Conservation (phyloP, 768 basidiomycete species). For the Serendipita sp. region DNA sequence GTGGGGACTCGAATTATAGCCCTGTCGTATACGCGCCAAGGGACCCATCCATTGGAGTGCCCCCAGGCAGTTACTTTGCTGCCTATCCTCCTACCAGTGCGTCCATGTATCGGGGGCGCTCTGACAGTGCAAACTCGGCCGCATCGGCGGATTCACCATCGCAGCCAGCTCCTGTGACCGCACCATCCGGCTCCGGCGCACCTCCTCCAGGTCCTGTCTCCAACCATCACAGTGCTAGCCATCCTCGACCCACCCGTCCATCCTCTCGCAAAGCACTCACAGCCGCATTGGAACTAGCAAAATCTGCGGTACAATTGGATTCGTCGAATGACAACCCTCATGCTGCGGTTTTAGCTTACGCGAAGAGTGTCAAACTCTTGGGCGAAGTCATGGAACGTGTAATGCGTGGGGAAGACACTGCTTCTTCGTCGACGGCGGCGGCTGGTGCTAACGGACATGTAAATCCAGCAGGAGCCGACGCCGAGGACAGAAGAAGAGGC, state of each 20-base stretch:
- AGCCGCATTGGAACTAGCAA: constrained; percentile 69
- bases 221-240: not conserved
- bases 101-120: not conserved
- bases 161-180: not conserved
- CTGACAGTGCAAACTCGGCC: not conserved
- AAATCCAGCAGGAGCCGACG: constrained; percentile 25
- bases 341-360: constrained; percentile 80
- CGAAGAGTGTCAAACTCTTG: constrained; percentile 68
- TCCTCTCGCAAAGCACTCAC: constrained; percentile 81
- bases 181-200: not conserved
- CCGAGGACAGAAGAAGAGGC: constrained; percentile 37
- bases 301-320: constrained; percentile 80
- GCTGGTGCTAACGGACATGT: not conserved
- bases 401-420: constrained; percentile 59
- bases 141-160: not conserved
- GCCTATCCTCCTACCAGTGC: not conserved
- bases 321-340: constrained; percentile 77
- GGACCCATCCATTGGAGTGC: not conserved
- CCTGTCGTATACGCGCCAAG: no score
- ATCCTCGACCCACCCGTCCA: constrained; percentile 27
- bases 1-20: no score
- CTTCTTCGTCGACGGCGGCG: not conserved
- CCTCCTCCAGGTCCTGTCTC: not conserved
- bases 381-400: constrained; percentile 91
- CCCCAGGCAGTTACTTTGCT: constrained; percentile 1